Percentiles rank a stretch among this genome's conserved stretches.
These are phyloP conservation scores for Pezicula radicicola DNA, from an alignment of 2,329 filamentous ascomycete species.

Conservation along the genomic window DNA sequence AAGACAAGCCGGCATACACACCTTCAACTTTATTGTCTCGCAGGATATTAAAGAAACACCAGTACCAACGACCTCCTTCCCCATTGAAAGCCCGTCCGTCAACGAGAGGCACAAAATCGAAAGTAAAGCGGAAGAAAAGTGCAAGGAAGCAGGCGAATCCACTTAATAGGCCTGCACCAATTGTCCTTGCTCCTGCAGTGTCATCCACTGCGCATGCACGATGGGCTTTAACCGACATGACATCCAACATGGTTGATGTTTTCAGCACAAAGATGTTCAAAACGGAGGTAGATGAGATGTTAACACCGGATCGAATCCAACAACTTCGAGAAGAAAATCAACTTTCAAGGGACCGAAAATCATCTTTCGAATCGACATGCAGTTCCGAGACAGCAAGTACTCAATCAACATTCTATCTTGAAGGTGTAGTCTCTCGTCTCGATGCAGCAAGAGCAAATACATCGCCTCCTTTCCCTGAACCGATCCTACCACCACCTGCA, in stretches of 20 bases:
- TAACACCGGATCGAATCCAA: conserved; percentile 50
- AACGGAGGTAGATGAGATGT: conserved; percentile 57
- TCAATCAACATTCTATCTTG: conserved; percentile 46
- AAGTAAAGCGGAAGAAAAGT: conserved; percentile 38
- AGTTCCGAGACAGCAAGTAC: conserved; percentile 33
- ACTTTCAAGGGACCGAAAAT: conserved; percentile 14
- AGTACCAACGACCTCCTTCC: conserved; percentile 9
- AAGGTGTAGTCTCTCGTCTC: conserved; percentile 42
- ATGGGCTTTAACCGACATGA: conserved; percentile 52
- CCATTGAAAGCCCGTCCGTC: conserved; percentile 18
- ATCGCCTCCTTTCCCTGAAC: not conserved
- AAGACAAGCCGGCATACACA: conserved; percentile 2
- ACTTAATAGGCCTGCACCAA: conserved; percentile 8
- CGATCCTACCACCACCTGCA: conserved; percentile 16
- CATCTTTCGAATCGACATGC: conserved; percentile 12
- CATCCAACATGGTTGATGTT: conserved; percentile 55
- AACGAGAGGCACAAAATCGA: conserved; percentile 28
- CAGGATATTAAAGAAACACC: conserved; percentile 4
- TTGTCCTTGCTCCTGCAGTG: conserved; percentile 13
- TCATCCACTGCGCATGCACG: conserved; percentile 36
- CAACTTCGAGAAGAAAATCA: conserved; percentile 24
- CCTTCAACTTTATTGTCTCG: conserved; percentile 13
- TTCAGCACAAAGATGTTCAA: conserved; percentile 53
- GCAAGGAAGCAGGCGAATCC: conserved; percentile 32
- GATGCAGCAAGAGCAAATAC: conserved; percentile 27